These are phyloP conservation scores for Mycena kentingensis DNA, from an alignment of 768 basidiomycete species.

Conservation along the genomic window DNA sequence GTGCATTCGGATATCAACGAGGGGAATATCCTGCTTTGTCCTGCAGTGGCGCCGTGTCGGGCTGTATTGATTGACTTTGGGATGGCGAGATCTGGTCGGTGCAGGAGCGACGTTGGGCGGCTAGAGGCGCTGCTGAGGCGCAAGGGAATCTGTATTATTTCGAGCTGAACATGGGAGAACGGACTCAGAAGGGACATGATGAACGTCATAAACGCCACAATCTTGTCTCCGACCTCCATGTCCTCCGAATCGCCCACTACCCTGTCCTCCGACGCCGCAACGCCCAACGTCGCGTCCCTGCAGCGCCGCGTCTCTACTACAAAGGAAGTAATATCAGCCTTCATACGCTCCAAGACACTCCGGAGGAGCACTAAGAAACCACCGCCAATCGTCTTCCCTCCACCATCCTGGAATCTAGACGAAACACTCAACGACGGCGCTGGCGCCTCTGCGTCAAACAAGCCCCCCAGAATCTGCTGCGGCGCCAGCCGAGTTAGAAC, in stretches of 20 bases:
- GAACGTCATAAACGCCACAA: not conserved
- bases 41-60: not conserved
- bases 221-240: not conserved
- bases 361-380: slow-evolving; percentile 24
- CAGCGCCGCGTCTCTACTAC: not conserved
- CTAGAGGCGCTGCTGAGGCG: not conserved
- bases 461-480: slow-evolving; percentile 12
- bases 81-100: not conserved
- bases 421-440: slow-evolving; percentile 29
- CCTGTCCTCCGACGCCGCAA: not conserved
- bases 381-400: slow-evolving; percentile 39
- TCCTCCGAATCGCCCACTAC: not conserved
- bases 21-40: not conserved
- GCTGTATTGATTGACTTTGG: not conserved
- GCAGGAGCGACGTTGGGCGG: not conserved
- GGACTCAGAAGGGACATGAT: not conserved
- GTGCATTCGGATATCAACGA: not conserved
- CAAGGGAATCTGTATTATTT: not conserved
- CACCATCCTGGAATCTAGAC: slow-evolving; percentile 49
- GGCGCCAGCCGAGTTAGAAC: slow-evolving; percentile 4
- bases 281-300: not conserved
- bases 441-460: slow-evolving; percentile 21
- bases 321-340: slow-evolving; percentile 26
- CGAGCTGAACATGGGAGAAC: not conserved
- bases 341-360: slow-evolving; percentile 39